phyloP scores from a whole-genome alignment of 305 asterid genomes.

The Fraxinus velutina region DNA sequence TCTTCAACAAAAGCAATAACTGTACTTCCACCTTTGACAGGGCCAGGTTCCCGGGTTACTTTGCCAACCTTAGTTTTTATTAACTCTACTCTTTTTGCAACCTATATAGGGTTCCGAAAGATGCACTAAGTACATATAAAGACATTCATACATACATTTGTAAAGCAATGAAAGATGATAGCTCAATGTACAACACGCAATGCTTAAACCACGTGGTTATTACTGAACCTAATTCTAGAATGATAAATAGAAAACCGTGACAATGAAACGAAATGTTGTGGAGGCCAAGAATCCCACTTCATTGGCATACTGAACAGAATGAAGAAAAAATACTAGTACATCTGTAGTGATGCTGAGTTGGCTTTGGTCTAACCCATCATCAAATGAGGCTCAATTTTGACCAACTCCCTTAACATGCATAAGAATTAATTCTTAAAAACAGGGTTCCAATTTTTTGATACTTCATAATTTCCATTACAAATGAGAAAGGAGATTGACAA shows the following conservation, averaged over 20 bases:
- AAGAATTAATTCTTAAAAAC: neutral
- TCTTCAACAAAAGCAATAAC: constrained; percentile 37
- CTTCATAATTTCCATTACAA: neutral
- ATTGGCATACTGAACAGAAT: neutral
- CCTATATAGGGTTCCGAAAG: constrained; percentile 27
- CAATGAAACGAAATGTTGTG: neutral
- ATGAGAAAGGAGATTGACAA: neutral
- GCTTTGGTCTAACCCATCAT: neutral
- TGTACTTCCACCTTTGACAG: constrained; percentile 27
- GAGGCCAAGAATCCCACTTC: neutral
- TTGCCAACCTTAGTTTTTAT: constrained; percentile 44
- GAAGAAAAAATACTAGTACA: neutral
- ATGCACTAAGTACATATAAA: neutral
- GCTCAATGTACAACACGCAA: neutral
- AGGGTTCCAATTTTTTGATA: neutral
- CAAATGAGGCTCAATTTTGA: neutral
- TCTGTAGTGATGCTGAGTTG: neutral
- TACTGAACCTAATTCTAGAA: neutral
- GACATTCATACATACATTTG: neutral
- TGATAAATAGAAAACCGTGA: neutral
- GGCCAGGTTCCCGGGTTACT: constrained; percentile 35
- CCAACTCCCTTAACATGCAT: neutral
- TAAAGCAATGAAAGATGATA: neutral
- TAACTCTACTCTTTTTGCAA: constrained; percentile 34
- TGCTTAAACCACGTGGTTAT: neutral